Evolutionary conservation across 768 basidiomycete species (phyloP).

Genomic region (Phallus indusiatus): DNA sequence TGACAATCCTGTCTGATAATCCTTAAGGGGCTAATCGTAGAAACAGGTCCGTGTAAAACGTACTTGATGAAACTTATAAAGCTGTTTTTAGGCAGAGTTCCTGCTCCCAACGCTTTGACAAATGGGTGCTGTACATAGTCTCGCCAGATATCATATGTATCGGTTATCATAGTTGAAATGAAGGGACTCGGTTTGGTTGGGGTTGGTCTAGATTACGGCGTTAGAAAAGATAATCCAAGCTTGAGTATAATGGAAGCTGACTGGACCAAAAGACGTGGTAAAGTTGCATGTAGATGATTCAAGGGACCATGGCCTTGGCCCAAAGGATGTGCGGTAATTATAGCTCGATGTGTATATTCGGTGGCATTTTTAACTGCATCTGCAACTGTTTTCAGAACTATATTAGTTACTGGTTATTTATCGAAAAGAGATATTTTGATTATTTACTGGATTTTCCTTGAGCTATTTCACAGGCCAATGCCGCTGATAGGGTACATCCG

Average conservation of each 20-base stretch:
- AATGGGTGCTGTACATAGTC: conserved; percentile 79
- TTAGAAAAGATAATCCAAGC: background rate
- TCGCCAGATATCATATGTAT: conserved; percentile 50
- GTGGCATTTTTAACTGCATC: conserved; percentile 55
- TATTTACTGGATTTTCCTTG: conserved; percentile 35
- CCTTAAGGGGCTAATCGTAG: background rate
- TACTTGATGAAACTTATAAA: conserved; percentile 86
- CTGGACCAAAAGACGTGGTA: conserved; percentile 40
- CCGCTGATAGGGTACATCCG: conserved; percentile 85
- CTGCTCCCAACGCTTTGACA: conserved; percentile 63
- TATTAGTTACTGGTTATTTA: background rate
- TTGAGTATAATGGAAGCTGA: conserved; percentile 28
- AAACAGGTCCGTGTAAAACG: conserved; percentile 15
- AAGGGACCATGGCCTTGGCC: conserved; percentile 78
- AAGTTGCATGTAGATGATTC: conserved; percentile 68
- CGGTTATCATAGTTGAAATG: conserved; percentile 50
- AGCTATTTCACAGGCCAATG: conserved; percentile 60
- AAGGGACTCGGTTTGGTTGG: conserved; percentile 58
- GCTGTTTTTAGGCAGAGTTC: conserved; percentile 50
- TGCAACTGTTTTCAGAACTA: conserved; percentile 30
- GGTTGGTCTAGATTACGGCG: conserved; percentile 37
- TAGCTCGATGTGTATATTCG: conserved; percentile 65
- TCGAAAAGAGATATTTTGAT: background rate
- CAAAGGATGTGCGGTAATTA: conserved; percentile 54
- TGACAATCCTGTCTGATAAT: conserved; percentile 69